A percentile compares a stretch with the other conserved stretches of the same genome.
Conservation (phyloP, 2,329 filamentous ascomycete genomes). For the Penicillium olsonii region DNA sequence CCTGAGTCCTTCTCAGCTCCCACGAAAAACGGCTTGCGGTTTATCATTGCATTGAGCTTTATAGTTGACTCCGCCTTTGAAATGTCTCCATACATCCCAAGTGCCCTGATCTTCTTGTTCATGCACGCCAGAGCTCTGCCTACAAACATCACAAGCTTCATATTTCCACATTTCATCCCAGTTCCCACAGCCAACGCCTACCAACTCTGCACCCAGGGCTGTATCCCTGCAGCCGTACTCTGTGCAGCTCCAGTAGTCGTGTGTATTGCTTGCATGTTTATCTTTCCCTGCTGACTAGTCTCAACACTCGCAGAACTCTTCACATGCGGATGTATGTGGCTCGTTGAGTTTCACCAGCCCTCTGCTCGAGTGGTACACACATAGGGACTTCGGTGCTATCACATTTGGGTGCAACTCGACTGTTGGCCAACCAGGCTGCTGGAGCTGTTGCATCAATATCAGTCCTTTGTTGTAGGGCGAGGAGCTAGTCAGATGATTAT, state of each 20-base stretch:
- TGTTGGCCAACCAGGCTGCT: not conserved
- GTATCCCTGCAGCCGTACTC: not conserved
- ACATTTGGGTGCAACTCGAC: not conserved
- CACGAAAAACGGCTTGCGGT: not conserved
- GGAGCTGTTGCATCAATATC: slow-evolving; percentile 3
- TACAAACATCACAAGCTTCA: not conserved
- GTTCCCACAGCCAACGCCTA: not conserved
- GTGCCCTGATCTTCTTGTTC: not conserved
- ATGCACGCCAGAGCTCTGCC: not conserved
- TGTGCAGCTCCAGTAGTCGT: not conserved
- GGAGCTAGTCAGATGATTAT: too few species aligned
- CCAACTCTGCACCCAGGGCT: slow-evolving; percentile 3
- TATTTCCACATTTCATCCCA: not conserved
- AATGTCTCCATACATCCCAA: not conserved
- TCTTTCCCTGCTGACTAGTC: not conserved
- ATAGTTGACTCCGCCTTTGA: not conserved
- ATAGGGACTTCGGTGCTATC: slow-evolving; percentile 2
- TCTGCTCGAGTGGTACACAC: slow-evolving; percentile 6
- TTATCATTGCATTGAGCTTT: too few species aligned
- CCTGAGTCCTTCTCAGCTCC: not conserved
- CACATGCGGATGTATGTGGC: not conserved
- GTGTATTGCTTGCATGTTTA: not conserved
- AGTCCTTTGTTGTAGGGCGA: not conserved
- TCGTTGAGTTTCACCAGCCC: not conserved
- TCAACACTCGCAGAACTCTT: not conserved